Evolutionary conservation across 139 green algal genomes (phyloP).

Genomic region (Ettlia oleoabundans): DNA sequence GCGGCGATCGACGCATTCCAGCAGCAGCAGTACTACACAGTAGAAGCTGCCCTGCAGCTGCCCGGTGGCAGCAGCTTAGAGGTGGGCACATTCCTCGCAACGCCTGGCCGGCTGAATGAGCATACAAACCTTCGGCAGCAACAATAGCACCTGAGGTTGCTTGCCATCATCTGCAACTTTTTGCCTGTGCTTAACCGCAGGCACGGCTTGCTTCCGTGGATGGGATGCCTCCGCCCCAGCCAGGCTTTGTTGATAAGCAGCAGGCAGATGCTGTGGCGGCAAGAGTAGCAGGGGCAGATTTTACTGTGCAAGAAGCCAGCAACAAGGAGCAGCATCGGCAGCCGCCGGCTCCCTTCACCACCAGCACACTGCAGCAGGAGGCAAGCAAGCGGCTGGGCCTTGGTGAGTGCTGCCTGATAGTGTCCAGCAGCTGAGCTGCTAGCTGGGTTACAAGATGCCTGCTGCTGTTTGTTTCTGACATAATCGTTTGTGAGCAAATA

Average conservation of each 20-base stretch:
- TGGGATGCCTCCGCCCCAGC: conserved; percentile 48
- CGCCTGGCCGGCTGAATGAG: not conserved
- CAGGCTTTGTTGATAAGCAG: conserved; percentile 44
- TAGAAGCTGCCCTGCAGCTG: conserved; percentile 43
- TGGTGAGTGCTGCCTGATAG: conserved; percentile 11
- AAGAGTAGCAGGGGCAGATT: conserved; percentile 41
- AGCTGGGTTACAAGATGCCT: no score
- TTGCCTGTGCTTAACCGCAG: conserved; percentile 6
- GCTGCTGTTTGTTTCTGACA: no score
- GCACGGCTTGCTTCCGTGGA: conserved; percentile 52
- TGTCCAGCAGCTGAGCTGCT: no score
- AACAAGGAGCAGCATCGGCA: conserved; percentile 50
- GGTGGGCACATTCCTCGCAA: no score
- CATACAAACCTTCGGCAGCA: not conserved
- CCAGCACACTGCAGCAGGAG: conserved; percentile 90
- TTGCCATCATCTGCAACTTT: no score
- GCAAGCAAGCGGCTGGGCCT: conserved; percentile 78
- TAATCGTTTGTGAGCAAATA: no score
- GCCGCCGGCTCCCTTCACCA: conserved; percentile 85
- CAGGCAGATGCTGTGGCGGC: conserved; percentile 44
- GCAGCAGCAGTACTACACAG: conserved; percentile 70
- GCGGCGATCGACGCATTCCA: conserved; percentile 71
- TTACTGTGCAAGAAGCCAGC: conserved; percentile 40
- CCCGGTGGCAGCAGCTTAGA: no score
- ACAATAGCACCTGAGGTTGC: not conserved